Evolutionary conservation across 1,139 yeast species (phyloP).

Genomic region (Diutina rugosa): DNA sequence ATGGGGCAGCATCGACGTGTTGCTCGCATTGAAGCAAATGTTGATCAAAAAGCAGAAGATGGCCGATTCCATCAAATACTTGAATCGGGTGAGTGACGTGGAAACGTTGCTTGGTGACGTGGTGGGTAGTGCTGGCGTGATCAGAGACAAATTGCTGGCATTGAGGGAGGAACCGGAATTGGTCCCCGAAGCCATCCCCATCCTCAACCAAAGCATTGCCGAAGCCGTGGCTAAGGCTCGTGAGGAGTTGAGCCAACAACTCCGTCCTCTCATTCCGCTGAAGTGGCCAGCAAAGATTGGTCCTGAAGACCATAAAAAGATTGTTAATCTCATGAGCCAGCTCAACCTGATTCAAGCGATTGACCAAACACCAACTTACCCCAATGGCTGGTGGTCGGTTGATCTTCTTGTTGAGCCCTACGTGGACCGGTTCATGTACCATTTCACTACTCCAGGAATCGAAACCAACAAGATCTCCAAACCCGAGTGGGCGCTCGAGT

Average conservation of each 20-base stretch:
- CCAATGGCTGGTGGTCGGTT: slow-evolving; percentile 46
- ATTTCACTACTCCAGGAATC: slow-evolving; percentile 40
- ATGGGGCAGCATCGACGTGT: neutral
- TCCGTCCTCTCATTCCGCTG: neutral
- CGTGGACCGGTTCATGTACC: slow-evolving; percentile 53
- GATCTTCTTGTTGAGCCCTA: slow-evolving; percentile 44
- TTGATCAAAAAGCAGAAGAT: neutral
- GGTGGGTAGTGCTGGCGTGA: neutral
- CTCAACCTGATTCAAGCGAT: slow-evolving; percentile 4
- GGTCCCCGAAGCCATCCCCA: neutral
- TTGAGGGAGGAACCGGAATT: neutral
- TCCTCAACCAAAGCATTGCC: neutral
- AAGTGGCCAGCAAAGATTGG: neutral
- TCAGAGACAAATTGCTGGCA: neutral
- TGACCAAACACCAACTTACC: slow-evolving; percentile 17
- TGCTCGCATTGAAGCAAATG: neutral
- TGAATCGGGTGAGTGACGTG: neutral
- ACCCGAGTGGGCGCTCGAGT: slow-evolving; percentile 72
- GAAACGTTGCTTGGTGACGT: neutral
- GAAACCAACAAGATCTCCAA: slow-evolving; percentile 61
- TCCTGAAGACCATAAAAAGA: neutral
- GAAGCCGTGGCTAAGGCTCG: neutral
- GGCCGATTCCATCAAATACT: neutral
- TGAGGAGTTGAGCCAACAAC: neutral
- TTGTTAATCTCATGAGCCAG: neutral